phyloP scores from a whole-genome alignment of 2,329 filamentous ascomycete species.

The Aspergillus neoniger region DNA sequence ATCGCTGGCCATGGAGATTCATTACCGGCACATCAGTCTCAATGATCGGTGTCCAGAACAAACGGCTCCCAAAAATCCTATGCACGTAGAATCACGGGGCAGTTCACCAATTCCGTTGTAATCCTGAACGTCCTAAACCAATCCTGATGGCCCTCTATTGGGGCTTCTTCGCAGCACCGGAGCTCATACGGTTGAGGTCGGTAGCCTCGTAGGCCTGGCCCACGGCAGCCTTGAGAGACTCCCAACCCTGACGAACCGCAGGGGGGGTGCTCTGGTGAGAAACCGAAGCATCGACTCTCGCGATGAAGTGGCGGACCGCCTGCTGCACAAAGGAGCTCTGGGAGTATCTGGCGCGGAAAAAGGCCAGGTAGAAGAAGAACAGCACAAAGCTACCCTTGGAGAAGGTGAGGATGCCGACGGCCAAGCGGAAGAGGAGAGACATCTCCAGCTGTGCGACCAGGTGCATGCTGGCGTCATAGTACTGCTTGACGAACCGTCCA shows the following conservation, averaged over 20 bases:
- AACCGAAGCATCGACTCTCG: constrained; percentile 76
- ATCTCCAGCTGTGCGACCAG: constrained; percentile 89
- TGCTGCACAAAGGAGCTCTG: constrained; percentile 94
- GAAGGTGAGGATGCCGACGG: constrained; percentile 82
- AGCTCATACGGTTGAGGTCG: constrained; percentile 72
- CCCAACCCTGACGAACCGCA: constrained; percentile 76
- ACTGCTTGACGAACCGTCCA: constrained; percentile 92
- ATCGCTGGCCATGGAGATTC: constrained; percentile 4
- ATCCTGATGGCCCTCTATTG: constrained; percentile 38
- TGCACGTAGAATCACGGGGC: neutral
- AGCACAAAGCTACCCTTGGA: constrained; percentile 89
- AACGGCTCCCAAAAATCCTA: neutral
- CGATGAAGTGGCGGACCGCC: constrained; percentile 70
- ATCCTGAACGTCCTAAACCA: neutral
- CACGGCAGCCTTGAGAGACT: constrained; percentile 69
- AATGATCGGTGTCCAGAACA: constrained; percentile 1
- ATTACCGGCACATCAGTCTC: constrained; percentile 7
- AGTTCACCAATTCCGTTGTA: constrained; percentile 3
- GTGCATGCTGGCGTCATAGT: constrained; percentile 96
- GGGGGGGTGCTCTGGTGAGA: constrained; percentile 87
- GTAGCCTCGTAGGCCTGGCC: constrained; percentile 77
- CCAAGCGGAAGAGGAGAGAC: constrained; percentile 77
- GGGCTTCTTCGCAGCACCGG: constrained; percentile 54
- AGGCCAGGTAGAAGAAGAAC: constrained; percentile 80
- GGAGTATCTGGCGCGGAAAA: constrained; percentile 84